Evolutionary conservation across 768 basidiomycete genomes (phyloP).

Genomic region (Mycena capillaripes): DNA sequence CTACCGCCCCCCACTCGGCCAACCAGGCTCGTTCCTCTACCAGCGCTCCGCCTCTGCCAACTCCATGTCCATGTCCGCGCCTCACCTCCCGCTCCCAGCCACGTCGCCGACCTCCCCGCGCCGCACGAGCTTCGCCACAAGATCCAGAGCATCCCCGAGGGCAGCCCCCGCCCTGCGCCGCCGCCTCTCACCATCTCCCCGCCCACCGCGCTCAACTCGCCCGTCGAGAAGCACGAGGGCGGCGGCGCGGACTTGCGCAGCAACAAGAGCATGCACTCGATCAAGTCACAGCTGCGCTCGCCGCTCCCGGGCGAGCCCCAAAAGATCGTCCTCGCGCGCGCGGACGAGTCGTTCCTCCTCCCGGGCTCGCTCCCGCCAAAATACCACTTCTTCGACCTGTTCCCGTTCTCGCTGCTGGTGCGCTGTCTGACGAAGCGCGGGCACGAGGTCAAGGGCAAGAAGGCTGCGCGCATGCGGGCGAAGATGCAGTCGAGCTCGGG

Average conservation of each 20-base stretch:
- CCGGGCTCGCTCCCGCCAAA: constrained; percentile 72
- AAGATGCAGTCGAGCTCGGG: constrained; percentile 52
- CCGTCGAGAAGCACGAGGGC: constrained; percentile 25
- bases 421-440: constrained; percentile 61
- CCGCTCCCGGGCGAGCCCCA: constrained; percentile 38
- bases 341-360: constrained; percentile 62
- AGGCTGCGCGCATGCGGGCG: constrained; percentile 68
- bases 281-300: constrained; percentile 12
- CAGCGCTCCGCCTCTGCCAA: constrained; percentile 33
- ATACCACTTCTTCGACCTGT: constrained; percentile 73
- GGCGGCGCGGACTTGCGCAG: background rate
- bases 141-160: constrained; percentile 32
- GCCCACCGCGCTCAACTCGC: constrained; percentile 30
- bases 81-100: constrained; percentile 47
- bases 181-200: constrained; percentile 44
- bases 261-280: constrained; percentile 13
- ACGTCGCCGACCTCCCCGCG: constrained; percentile 34
- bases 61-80: constrained; percentile 37
- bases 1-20: constrained; percentile 7
- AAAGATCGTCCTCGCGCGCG: constrained; percentile 52
- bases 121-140: constrained; percentile 29
- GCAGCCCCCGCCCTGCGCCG: constrained; percentile 2
- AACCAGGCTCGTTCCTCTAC: constrained; percentile 40
- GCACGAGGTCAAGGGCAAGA: constrained; percentile 70
- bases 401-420: constrained; percentile 77